A percentile compares a stretch with the other conserved stretches of the same genome.
These are phyloP conservation scores for Lachancea mirantina DNA, from an alignment of 805 yeast genomes.

Conservation along the genomic window DNA sequence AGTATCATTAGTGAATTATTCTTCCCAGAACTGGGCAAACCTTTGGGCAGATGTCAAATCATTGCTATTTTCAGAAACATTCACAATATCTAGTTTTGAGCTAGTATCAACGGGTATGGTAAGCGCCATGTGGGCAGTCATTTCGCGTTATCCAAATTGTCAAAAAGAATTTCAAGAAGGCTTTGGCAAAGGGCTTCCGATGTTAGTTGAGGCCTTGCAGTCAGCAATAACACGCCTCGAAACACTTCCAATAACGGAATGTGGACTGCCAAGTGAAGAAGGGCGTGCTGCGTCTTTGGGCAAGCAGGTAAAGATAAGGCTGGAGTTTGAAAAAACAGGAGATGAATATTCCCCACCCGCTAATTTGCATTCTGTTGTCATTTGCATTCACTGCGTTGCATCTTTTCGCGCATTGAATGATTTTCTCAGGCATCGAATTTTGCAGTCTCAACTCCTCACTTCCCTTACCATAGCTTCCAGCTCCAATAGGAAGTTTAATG, in stretches of 20 bases:
- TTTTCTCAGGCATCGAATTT: conserved; percentile 36
- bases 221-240: conserved; percentile 70
- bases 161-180: conserved; percentile 39
- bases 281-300: conserved; percentile 57
- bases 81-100: conserved; percentile 62
- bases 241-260: conserved; percentile 51
- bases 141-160: conserved; percentile 31
- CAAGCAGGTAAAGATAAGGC: conserved; percentile 56
- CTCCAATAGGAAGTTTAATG: conserved; percentile 8
- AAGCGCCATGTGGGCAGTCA: conserved; percentile 15
- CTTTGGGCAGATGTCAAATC: conserved; percentile 36
- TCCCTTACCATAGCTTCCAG: conserved; percentile 13
- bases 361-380: conserved; percentile 24
- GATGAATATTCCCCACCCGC: conserved; percentile 22
- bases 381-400: conserved; percentile 48
- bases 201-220: conserved; percentile 54
- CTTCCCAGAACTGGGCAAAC: conserved; percentile 27
- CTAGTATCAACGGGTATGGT: conserved; percentile 62
- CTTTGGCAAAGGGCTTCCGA: conserved; percentile 32
- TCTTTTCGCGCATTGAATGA: conserved; percentile 40
- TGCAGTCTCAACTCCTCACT: conserved; percentile 22
- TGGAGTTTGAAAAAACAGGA: conserved; percentile 36
- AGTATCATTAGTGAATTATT: conserved; percentile 13
- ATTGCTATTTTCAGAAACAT: conserved; percentile 28
- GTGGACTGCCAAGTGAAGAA: conserved; percentile 34